A percentile compares a stretch with the other conserved stretches of the same genome.
phyloP scores from a whole-genome alignment of 495 filamentous ascomycete species.

The Aspergillus homomorphus region DNA sequence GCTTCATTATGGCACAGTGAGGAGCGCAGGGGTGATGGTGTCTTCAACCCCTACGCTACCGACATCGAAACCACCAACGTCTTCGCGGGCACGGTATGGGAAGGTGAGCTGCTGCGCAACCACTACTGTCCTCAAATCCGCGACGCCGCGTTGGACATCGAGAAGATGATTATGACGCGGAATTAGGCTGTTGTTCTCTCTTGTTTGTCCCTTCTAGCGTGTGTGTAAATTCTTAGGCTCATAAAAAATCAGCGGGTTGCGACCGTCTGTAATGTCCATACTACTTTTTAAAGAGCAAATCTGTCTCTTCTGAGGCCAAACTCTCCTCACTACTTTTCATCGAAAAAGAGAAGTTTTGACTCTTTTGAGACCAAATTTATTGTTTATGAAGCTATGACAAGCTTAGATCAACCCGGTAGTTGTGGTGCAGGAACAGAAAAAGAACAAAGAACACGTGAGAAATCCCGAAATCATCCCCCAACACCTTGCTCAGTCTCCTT shows the following conservation, averaged over 20 bases:
- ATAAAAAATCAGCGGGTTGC: not conserved
- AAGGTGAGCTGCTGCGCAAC: constrained; percentile 77
- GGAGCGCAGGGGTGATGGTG: constrained; percentile 82
- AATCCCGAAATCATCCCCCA: too few species aligned
- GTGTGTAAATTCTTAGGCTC: not conserved
- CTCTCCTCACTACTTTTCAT: too few species aligned
- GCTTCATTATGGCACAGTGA: constrained; percentile 77
- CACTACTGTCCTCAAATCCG: constrained; percentile 88
- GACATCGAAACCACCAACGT: constrained; percentile 81
- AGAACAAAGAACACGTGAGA: too few species aligned
- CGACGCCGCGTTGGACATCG: constrained; percentile 68
- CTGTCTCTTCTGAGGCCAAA: too few species aligned
- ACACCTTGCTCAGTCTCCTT: too few species aligned
- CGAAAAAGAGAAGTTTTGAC: too few species aligned
- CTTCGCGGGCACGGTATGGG: constrained; percentile 87
- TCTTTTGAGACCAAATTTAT: too few species aligned
- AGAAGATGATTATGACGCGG: constrained; percentile 52
- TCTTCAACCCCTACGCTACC: constrained; percentile 51
- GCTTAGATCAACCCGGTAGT: too few species aligned
- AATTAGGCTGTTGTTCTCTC: constrained; percentile 16
- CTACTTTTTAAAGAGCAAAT: too few species aligned
- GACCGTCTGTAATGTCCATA: not conserved
- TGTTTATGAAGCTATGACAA: too few species aligned
- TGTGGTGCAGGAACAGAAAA: too few species aligned
- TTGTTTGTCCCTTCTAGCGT: constrained; percentile 4